Evolutionary conservation across 2,329 filamentous ascomycete genomes (phyloP).

Genomic region (Fusarium buxicola): DNA sequence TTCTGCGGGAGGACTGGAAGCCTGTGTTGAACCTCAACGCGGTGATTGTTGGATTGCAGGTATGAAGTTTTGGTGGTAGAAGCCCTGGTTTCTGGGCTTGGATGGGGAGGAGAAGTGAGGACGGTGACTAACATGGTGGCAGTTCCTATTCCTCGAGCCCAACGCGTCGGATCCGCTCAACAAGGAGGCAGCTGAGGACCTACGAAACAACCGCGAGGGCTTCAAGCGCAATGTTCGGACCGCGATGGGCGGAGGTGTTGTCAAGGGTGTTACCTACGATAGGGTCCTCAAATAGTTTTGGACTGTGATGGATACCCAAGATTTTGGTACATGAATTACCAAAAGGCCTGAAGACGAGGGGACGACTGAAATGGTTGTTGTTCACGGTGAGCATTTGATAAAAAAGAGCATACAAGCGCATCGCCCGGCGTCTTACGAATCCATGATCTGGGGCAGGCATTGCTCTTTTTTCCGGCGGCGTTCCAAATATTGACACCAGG

Average conservation of each 20-base stretch:
- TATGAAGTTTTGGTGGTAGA: constrained; percentile 50
- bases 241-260: constrained; percentile 82
- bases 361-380: constrained; percentile 22
- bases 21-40: constrained; percentile 96
- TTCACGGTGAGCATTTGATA: constrained; percentile 28
- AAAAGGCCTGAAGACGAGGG: constrained; percentile 5
- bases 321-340: constrained; percentile 14
- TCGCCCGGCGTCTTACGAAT: constrained; percentile 34
- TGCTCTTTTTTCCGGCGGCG: constrained; percentile 18
- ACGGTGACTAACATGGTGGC: constrained; percentile 41
- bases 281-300: constrained; percentile 73
- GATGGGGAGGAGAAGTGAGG: constrained; percentile 4
- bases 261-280: constrained; percentile 81
- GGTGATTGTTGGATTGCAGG: constrained; percentile 93
- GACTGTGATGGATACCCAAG: constrained; percentile 9
- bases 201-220: constrained; percentile 84
- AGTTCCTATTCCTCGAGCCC: constrained; percentile 98
- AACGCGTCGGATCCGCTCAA: constrained; percentile 98
- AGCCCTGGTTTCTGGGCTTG: background rate
- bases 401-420: constrained; percentile 17
- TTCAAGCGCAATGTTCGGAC: constrained; percentile 92
- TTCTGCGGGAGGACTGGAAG: constrained; percentile 98
- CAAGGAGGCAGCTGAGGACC: constrained; percentile 95
- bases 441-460: constrained; percentile 29
- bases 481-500: constrained; percentile 12